phyloP scores from a whole-genome alignment of 345 rosid genomes.

The Pelargonium nanum region DNA sequence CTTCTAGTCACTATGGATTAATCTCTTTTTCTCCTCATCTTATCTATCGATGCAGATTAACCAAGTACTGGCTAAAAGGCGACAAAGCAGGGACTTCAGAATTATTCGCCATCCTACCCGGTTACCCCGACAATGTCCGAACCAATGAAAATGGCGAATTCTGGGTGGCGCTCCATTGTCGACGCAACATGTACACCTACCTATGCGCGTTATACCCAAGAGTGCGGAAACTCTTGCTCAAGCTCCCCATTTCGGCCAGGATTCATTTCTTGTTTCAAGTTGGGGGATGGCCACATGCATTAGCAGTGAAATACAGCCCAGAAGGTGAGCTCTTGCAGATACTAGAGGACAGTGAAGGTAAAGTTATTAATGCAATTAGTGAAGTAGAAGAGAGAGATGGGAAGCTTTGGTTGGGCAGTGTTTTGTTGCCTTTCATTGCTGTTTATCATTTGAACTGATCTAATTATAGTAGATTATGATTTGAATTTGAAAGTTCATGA shows the following conservation, averaged over 20 bases:
- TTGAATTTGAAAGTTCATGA: too few relatives aligned
- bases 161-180: conserved; percentile 38
- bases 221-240: conserved; percentile 25
- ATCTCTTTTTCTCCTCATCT: neutral
- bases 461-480: too few relatives aligned
- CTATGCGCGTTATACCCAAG: conserved; percentile 16
- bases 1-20: neutral
- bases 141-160: conserved; percentile 44
- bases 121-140: conserved; percentile 74
- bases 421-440: conserved; percentile 29
- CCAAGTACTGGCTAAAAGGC: conserved; percentile 74
- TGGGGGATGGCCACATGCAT: conserved; percentile 24
- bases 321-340: conserved; percentile 31
- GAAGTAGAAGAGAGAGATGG: conserved; percentile 44
- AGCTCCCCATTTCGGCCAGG: conserved; percentile 28
- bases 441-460: conserved; percentile 18
- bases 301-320: conserved; percentile 25
- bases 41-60: conserved; percentile 35
- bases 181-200: conserved; percentile 15
- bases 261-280: conserved; percentile 25
- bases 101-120: conserved; percentile 58
- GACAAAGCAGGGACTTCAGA: conserved; percentile 77
- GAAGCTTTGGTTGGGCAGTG: conserved; percentile 43
- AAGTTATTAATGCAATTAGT: conserved; percentile 27
- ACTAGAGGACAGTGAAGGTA: conserved; percentile 34